Evolutionary conservation across 1,139 yeast species (phyloP), one percentile per base, ranked within the genome.

Genomic region (Zygosaccharomyces pseudobailii): DNA sequence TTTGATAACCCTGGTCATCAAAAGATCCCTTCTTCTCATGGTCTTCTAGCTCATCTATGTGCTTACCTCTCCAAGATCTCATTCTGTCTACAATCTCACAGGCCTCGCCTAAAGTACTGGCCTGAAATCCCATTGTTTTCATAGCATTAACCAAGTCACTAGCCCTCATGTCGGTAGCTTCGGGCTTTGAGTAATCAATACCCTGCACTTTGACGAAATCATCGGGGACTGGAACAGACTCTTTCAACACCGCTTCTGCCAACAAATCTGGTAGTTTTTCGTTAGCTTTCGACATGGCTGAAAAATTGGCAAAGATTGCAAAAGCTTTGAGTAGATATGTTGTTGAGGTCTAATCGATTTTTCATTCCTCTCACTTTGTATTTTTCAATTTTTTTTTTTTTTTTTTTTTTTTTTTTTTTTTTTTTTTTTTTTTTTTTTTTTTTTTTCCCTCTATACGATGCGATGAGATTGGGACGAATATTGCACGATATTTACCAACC

Each of bases 51-150:
- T 78, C 80, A 47, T 76, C 78, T 43, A 67, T 75, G 58, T 84
- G 84, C 55, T 78, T 78, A 49, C 97, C 98, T 68, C 90, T 80
- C 97, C 97, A 92, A 17, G 71, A 52, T 68, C 96, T 79, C 99
- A 92, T 94, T 45, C 86, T 81, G 62, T 90, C 80, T 52, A 92
- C 88, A 56, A 92, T 87, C 24, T 87, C 95, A 66, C 97, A 89
- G 2, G 97, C 97, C 57, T 81, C 75, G 25, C 89, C 83, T 38
- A 92, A 76, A 3, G 94, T 78, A 19, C 90, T 79, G 5, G 96
- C 98, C 71, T 92, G 99, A 74, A 92, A 94, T n/a, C 99, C 99
- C 97, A 92, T 92, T 40, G 81, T 82, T 58, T 74, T 79, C 98
- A 94, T 92, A 35, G 94, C 79, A 32, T 73, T 74, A 55, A 92